Evolutionary conservation across 257 asterid genomes (phyloP).

Genomic region (Prunella vulgaris): DNA sequence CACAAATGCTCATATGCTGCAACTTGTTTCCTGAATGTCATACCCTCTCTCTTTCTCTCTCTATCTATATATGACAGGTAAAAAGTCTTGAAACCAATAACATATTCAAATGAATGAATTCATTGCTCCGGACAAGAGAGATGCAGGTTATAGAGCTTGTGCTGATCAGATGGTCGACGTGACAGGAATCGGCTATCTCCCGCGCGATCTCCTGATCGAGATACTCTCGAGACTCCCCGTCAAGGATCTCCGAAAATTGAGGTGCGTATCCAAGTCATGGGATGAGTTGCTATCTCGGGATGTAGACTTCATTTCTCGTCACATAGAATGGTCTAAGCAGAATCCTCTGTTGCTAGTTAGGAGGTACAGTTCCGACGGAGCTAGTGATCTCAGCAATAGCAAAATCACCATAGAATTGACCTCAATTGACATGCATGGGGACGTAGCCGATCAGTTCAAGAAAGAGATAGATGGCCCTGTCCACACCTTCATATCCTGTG

Average conservation of each 20-base stretch:
- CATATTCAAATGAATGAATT: constrained; percentile 8
- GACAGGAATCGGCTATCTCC: constrained; percentile 30
- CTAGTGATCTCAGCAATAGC: constrained; percentile 20
- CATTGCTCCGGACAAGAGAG: neutral
- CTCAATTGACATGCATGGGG: constrained; percentile 39
- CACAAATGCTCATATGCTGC: neutral
- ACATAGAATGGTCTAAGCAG: constrained; percentile 26
- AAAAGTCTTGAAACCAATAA: neutral
- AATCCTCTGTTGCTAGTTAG: constrained; percentile 30
- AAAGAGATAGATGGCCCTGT: constrained; percentile 34
- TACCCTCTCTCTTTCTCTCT: neutral
- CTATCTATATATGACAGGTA: neutral
- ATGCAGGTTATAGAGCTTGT: neutral
- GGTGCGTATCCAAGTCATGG: constrained; percentile 49
- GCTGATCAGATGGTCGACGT: constrained; percentile 5
- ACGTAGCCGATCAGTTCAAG: constrained; percentile 23
- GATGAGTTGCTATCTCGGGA: constrained; percentile 23
- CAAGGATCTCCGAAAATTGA: constrained; percentile 36
- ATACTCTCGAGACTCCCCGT: constrained; percentile 34
- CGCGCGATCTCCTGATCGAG: constrained; percentile 32
- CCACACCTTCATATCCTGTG: constrained; percentile 37
- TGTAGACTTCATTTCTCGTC: constrained; percentile 27
- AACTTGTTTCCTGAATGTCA: no score
- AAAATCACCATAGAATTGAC: constrained; percentile 36
- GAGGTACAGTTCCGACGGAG: constrained; percentile 27